phyloP scores from a whole-genome alignment of 257 asterid species.

The Primulina eburnea region DNA sequence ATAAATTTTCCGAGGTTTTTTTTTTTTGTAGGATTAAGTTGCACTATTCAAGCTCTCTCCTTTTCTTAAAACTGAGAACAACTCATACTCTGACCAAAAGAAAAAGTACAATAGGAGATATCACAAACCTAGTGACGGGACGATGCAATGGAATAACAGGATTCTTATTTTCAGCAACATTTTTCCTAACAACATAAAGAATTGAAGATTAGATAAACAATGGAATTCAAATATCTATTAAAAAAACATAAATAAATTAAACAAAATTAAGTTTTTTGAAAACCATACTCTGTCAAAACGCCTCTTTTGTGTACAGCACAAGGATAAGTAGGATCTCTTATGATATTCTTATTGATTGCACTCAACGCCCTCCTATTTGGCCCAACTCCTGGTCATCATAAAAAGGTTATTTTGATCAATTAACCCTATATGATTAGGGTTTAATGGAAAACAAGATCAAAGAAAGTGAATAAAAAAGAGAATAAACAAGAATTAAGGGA shows the following conservation, averaged over 20 bases:
- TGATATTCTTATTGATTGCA: constrained; percentile 56
- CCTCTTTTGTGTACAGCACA: constrained; percentile 65
- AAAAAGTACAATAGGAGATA: neutral
- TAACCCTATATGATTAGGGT: neutral
- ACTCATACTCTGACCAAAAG: neutral
- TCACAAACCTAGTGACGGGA: constrained; percentile 72
- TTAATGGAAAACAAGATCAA: constrained; percentile 3
- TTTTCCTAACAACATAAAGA: constrained; percentile 43
- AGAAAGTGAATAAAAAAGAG: neutral
- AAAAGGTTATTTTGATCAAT: neutral
- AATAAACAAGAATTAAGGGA: neutral
- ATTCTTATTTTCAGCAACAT: constrained; percentile 36
- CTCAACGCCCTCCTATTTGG: constrained; percentile 73
- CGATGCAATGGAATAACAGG: constrained; percentile 52
- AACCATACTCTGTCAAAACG: constrained; percentile 51
- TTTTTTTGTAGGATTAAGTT: neutral
- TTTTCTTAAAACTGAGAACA: neutral
- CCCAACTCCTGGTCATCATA: constrained; percentile 27
- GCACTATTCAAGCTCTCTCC: neutral
- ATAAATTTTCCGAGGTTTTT: neutral
- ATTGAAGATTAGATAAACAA: neutral
- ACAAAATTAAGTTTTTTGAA: constrained; percentile 12
- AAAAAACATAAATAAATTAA: neutral
- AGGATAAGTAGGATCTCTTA: constrained; percentile 52
- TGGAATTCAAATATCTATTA: neutral